phyloP scores from a whole-genome alignment of 2,329 filamentous ascomycete species.

The Thermothelomyces thermophilus region DNA sequence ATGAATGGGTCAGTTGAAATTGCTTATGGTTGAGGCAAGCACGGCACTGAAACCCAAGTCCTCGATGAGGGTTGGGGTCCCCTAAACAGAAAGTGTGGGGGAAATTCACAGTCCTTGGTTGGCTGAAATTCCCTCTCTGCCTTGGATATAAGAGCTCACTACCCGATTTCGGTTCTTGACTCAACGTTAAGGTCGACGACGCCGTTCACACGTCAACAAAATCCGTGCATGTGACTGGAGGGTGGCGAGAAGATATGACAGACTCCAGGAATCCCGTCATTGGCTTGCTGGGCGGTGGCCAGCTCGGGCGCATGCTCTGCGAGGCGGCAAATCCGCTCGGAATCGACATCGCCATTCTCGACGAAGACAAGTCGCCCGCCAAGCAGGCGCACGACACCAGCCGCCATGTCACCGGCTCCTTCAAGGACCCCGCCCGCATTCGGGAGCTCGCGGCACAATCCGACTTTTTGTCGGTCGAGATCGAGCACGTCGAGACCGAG shows the following conservation, averaged over 20 bases:
- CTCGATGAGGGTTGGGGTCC: neutral
- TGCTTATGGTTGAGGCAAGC: too few relatives aligned
- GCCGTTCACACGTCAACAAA: neutral
- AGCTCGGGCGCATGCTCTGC: conserved; percentile 88
- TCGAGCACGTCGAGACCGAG: conserved; percentile 89
- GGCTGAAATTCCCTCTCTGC: neutral
- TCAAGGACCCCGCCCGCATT: conserved; percentile 76
- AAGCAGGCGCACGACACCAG: conserved; percentile 76
- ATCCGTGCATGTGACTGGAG: too few relatives aligned
- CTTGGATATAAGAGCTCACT: neutral
- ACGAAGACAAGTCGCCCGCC: conserved; percentile 68
- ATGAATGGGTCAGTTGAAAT: too few relatives aligned
- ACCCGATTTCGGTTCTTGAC: conserved; percentile 4
- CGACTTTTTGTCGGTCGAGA: conserved; percentile 86
- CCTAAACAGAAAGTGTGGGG: neutral
- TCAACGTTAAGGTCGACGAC: neutral
- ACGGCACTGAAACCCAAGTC: too few relatives aligned
- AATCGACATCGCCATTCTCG: conserved; percentile 71
- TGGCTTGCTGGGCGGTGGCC: conserved; percentile 55
- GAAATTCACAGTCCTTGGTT: neutral
- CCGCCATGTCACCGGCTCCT: conserved; percentile 75
- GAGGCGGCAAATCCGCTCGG: conserved; percentile 74
- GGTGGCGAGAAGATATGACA: conserved; percentile 13
- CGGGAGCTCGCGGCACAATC: conserved; percentile 67
- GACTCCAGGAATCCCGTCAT: conserved; percentile 34